Evolutionary conservation across 257 asterid genomes (phyloP).

Genomic region (Salvia splendens): DNA sequence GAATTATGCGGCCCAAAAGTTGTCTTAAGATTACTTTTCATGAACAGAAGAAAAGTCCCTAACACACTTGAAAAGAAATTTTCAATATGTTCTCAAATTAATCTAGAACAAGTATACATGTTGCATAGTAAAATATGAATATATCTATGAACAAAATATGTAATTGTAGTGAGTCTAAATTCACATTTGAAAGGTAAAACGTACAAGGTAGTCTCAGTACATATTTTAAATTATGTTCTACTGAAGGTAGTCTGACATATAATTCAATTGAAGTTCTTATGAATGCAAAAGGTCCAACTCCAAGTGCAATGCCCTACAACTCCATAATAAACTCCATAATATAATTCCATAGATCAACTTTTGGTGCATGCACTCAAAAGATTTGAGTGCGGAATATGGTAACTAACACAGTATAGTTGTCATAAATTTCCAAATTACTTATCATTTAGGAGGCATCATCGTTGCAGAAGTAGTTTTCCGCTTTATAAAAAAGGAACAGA

Average conservation of each 20-base stretch:
- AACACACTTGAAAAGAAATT: no score
- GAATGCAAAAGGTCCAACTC: conserved; percentile 7
- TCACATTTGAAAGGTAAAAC: conserved; percentile 21
- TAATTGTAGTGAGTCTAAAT: neutral
- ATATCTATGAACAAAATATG: neutral
- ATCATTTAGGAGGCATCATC: neutral
- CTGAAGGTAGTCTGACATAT: neutral
- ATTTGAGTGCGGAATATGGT: neutral
- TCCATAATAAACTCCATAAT: conserved; percentile 7
- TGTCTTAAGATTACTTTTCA: no score
- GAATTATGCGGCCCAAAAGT: no score
- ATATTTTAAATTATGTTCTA: neutral
- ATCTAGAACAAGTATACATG: conserved; percentile 4
- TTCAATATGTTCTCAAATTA: conserved; percentile 14
- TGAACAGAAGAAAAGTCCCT: no score
- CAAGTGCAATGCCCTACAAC: neutral
- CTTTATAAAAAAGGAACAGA: neutral
- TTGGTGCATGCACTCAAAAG: neutral
- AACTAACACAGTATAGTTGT: neutral
- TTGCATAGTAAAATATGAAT: conserved; percentile 1
- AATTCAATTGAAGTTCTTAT: neutral
- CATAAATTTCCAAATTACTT: no score
- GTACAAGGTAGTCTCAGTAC: neutral
- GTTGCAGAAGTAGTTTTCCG: conserved; percentile 6
- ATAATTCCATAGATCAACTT: conserved; percentile 11